Base-by-base conservation (phyloP, 768 basidiomycete genomes). In the Cytidiella melzeri region DNA sequence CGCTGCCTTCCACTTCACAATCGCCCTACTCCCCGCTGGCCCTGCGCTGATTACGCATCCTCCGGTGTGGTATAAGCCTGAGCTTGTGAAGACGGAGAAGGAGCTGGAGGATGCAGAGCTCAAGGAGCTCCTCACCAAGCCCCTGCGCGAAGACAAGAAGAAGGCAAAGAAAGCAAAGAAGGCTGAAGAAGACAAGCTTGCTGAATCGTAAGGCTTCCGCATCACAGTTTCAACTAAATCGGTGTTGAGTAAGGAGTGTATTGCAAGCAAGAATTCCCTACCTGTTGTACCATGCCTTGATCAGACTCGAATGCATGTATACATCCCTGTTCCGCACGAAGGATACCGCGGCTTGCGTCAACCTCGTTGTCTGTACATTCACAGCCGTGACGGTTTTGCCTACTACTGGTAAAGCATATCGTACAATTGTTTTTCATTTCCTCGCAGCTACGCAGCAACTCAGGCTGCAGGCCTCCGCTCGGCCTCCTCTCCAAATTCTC, bases 1-100 rank as follows among this genome's bases (percentile, higher is more conserved):
- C 40, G 94, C 95, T 47, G 89, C 86, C 7, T 96, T 94, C 80
- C 94, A 97, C 75, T 93, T 96, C 73, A 99, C 95, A 39, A 83
- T 99, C 61, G 92, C 92, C 30, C 80, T 99, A 19, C 83, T 89
- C 30, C 85, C 95, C 41, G 87, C 80, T 45, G 96, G 96, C 24
- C 95, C 92, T 21, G 67, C 84, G 24, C 71, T 97, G 55, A 79
- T 99, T 67, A 91, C 91, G 11, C 85, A 88, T 52, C 82, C 89
- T 9, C 91, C 96, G 11, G 61, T 83, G 25, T 98, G 92, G 95
- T 98, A 93, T 74, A 89, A 91, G 61, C 77, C 88, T 26, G 93
- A 94, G 61, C 75, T 95, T 50, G 78, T 96, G 58, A 89, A 90
- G 76, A 83, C 88, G 1, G 87, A 88, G 55, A 92, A 92, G 67